These are phyloP conservation scores for Candida ulmi DNA, from an alignment of 805 yeast genomes.

Conservation along the genomic window DNA sequence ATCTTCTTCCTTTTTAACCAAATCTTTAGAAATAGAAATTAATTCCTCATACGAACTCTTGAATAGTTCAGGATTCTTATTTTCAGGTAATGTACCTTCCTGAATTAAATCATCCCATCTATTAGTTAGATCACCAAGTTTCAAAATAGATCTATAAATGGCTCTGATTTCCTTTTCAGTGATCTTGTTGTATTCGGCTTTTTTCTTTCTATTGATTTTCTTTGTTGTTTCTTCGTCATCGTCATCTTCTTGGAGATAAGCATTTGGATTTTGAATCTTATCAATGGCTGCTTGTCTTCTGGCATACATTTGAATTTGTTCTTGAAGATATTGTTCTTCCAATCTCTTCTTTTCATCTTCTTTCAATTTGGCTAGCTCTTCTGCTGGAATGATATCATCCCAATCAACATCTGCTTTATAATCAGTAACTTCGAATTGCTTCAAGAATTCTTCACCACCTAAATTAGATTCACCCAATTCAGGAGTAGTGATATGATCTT, in stretches of 20 bases:
- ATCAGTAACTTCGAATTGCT: conserved; percentile 97
- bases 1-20: conserved; percentile 59
- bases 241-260: conserved; percentile 34
- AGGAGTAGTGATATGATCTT: conserved; percentile 93
- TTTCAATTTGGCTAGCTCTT: conserved; percentile 80
- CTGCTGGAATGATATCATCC: conserved; percentile 98
- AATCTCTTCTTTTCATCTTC: conserved; percentile 83
- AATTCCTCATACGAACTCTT: conserved; percentile 75
- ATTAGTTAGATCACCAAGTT: conserved; percentile 71
- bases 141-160: conserved; percentile 74
- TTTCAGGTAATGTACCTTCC: conserved; percentile 83
- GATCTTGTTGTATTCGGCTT: conserved; percentile 46
- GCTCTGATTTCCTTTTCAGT: conserved; percentile 85
- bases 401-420: conserved; percentile 97
- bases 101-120: conserved; percentile 82
- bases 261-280: conserved; percentile 46
- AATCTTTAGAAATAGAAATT: conserved; percentile 51
- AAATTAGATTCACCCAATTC: conserved; percentile 95
- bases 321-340: conserved; percentile 82
- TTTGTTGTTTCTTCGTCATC: conserved; percentile 32
- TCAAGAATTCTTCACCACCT: conserved; percentile 96
- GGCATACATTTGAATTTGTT: conserved; percentile 82
- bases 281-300: conserved; percentile 73
- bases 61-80: conserved; percentile 74
- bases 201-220: conserved; percentile 28